Conservation (phyloP, 2,329 filamentous ascomycete genomes). For the Xylogone sp. region DNA sequence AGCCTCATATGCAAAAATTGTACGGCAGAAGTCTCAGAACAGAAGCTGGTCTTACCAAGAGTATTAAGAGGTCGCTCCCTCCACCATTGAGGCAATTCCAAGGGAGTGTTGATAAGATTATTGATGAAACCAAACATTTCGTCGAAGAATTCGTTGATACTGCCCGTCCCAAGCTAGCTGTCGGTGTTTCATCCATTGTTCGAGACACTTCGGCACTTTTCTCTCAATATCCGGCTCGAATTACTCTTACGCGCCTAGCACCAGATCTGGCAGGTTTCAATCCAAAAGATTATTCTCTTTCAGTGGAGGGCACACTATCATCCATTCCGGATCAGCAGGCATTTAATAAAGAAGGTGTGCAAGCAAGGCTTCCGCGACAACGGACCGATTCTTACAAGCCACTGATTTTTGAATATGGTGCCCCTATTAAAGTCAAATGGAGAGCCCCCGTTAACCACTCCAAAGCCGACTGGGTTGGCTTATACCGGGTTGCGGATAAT, state of each 20-base stretch:
- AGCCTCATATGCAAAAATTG: constrained; percentile 97
- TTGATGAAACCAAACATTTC: constrained; percentile 82
- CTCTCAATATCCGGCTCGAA: constrained; percentile 81
- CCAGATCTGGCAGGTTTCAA: constrained; percentile 78
- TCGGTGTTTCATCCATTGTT: constrained; percentile 81
- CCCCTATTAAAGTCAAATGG: constrained; percentile 88
- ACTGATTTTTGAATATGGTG: constrained; percentile 80
- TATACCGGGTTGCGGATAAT: constrained; percentile 96
- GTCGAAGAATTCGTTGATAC: constrained; percentile 87
- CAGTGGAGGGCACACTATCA: constrained; percentile 63
- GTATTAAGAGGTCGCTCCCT: constrained; percentile 81
- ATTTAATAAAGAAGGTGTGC: constrained; percentile 70
- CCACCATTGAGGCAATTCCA: constrained; percentile 79
- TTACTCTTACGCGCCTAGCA: constrained; percentile 76
- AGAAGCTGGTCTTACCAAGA: constrained; percentile 89
- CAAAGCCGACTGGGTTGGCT: constrained; percentile 90
- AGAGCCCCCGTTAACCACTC: constrained; percentile 82
- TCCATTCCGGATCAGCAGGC: constrained; percentile 53
- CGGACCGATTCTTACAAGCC: constrained; percentile 63
- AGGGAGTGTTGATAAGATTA: constrained; percentile 79
- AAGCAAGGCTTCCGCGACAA: constrained; percentile 62
- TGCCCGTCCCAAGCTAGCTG: constrained; percentile 79
- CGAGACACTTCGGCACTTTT: constrained; percentile 85
- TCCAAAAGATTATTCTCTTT: constrained; percentile 74
- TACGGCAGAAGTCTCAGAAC: constrained; percentile 81